Base-by-base conservation (phyloP, 768 basidiomycete genomes). In the Cystofilobasidium capitatum region DNA sequence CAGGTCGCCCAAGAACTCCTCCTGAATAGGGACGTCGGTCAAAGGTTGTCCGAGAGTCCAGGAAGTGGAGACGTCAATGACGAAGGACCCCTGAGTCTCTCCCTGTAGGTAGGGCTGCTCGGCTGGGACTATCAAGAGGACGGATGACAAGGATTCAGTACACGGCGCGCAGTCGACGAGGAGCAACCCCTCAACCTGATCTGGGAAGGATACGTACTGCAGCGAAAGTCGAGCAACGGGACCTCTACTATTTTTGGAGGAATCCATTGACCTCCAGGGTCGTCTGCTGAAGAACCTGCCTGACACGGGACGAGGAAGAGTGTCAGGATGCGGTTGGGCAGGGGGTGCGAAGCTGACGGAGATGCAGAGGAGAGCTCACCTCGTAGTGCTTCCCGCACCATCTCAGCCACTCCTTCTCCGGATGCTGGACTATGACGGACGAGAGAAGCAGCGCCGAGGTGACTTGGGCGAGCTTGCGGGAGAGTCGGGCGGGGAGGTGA, bases 341-440 rank as follows among this genome's bases (percentile, higher is more conserved):
- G 54, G 22, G 29, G n/a, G n/a, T n/a, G n/a, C n/a, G n/a, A n/a
- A n/a, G n/a, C n/a, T n/a, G n/a, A n/a, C n/a, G n/a, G n/a, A n/a
- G n/a, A n/a, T n/a, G n/a, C n/a, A n/a, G 49, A 51, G 49, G n/a
- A 29, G 12, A 1, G 3, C 47, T 35, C 8, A 62, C 62, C 62
- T 62, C 62, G 42, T 65, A 65, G 40, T 65, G 64, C 44, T 65
- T 65, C 20, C 64, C 64, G 29, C 64, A 65, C 64, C 64, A 65
- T 24, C 55, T 40, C 7, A 44, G 37, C 64, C 64, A 65, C 20
- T 58, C 17, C 20, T 13, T 55, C 22, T 57, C 51, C 4, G 14
- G 6, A 44, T 10, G 10, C 9, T 20, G 49, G 6, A 26, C 24
- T 8, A 17, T 29, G 49, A 7, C 24, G 24, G 49, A 51, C 5